Conservation (phyloP, 176 grass and related monocot genomes). For the Eleusine coracana region DNA sequence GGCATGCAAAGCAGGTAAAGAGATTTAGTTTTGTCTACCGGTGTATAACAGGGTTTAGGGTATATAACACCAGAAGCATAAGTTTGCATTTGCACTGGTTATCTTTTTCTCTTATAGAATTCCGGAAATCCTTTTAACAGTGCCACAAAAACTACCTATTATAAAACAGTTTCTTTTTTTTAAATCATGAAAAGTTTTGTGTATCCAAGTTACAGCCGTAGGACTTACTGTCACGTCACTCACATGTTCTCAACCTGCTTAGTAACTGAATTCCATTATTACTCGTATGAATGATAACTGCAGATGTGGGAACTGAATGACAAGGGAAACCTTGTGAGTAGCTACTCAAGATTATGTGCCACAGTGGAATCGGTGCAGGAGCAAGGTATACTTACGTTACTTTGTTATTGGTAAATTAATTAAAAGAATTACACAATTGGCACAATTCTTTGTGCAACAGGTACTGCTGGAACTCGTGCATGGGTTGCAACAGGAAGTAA, state of each 20-base stretch:
- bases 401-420: conserved; percentile 19
- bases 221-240: background rate
- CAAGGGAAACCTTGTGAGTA: conserved; percentile 85
- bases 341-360: conserved; percentile 85
- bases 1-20: conserved; percentile 77
- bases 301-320: conserved; percentile 89
- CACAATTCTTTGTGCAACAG: conserved; percentile 45
- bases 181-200: background rate
- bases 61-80: background rate
- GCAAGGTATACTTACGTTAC: conserved; percentile 31
- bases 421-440: conserved; percentile 18
- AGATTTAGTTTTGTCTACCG: background rate
- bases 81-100: background rate
- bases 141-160: background rate
- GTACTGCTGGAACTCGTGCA: conserved; percentile 51
- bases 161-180: background rate
- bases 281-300: conserved; percentile 32
- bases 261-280: conserved; percentile 17
- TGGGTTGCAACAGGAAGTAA: conserved; percentile 85
- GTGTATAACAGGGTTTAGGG: background rate
- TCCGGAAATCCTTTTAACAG: background rate
- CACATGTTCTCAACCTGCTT: background rate
- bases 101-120: background rate
- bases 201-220: background rate
- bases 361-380: conserved; percentile 47